phyloP scores from a whole-genome alignment of 345 rosid species.

The Anacardium occidentale region DNA sequence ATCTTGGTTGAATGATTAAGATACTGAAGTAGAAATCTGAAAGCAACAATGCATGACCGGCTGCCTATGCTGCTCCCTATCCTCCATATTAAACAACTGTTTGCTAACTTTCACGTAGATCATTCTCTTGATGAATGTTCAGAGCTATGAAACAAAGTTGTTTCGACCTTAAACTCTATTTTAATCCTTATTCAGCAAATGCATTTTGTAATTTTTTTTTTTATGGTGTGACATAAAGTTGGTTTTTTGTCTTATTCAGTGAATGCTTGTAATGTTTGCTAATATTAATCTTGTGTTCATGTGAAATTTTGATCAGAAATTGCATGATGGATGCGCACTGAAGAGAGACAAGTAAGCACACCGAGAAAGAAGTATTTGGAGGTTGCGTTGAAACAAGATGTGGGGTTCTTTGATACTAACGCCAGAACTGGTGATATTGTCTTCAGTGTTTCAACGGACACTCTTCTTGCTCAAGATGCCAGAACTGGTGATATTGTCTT shows the following conservation, averaged over 20 bases:
- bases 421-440: constrained; percentile 98
- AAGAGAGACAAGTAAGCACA: constrained; percentile 92
- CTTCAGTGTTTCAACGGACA: constrained; percentile 97
- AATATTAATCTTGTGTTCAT: background rate
- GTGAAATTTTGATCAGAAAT: constrained; percentile 53
- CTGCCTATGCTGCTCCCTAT: too few relatives aligned
- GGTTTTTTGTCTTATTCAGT: too few relatives aligned
- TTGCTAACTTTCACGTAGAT: background rate
- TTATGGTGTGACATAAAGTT: too few relatives aligned
- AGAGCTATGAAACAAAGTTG: background rate
- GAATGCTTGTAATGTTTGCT: too few relatives aligned
- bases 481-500: too few relatives aligned
- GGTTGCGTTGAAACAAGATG: constrained; percentile 94
- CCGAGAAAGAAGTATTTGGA: constrained; percentile 91
- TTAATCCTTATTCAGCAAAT: background rate
- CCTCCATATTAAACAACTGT: too few relatives aligned
- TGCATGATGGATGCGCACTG: constrained; percentile 97
- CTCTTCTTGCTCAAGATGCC: constrained; percentile 99
- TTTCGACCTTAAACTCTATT: background rate
- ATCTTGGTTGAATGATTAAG: too few relatives aligned
- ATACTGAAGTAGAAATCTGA: too few relatives aligned
- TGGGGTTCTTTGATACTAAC: constrained; percentile 96
- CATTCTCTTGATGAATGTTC: too few relatives aligned
- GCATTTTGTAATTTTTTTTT: too few relatives aligned
- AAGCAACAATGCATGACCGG: too few relatives aligned